Base-by-base conservation (phyloP, 768 basidiomycete genomes). In the Termitomyces sp. region DNA sequence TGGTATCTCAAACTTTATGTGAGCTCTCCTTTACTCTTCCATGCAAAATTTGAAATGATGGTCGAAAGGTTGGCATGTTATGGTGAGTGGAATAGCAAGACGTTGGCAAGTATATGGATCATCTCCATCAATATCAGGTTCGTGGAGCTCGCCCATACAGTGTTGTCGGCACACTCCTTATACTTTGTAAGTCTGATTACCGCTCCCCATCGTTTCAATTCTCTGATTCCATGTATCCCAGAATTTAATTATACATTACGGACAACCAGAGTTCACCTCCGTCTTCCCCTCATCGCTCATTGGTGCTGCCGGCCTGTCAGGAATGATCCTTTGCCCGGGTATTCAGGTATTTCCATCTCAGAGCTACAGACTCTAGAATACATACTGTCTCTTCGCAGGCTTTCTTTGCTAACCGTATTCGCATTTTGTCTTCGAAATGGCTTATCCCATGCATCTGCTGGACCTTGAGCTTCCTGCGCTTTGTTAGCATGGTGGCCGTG, bases 321-420 rank as follows among this genome's bases (percentile, higher is more conserved):
- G 50, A 13, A 36, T 62, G 9, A 62, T 59, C 14, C n/a, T n/a
- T n/a, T 42, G 58, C 0, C 55, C 55, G 5, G 33, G 36, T 14
- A 56, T 57, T 36, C 61, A 62, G 51, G 61, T 47, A 52, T 30
- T 20, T 6, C 40, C 27, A 12, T 33, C 40, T 32, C 16, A 6
- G 13, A 18, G 12, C 52, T 9, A 42, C 27, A 5, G 18, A 6
- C 14, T 3, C 24, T 20, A 16, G 22, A 7, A n/a, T 27, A 13
- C 43, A 49, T 26, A 16, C 39, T 14, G 47, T 9, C 43, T 14
- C 9, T 5, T 10, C 20, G 8, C 37, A 63, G 62, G 60, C 59
- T 10, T 63, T 59, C 48, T 64, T 64, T 39, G 63, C 63, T 10
- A 51, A 59, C 18, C 57, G 63, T 7, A 37, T 64, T 7, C 55